Base-by-base conservation (phyloP, 208 protist genomes). In the Phytomonas serpens region DNA sequence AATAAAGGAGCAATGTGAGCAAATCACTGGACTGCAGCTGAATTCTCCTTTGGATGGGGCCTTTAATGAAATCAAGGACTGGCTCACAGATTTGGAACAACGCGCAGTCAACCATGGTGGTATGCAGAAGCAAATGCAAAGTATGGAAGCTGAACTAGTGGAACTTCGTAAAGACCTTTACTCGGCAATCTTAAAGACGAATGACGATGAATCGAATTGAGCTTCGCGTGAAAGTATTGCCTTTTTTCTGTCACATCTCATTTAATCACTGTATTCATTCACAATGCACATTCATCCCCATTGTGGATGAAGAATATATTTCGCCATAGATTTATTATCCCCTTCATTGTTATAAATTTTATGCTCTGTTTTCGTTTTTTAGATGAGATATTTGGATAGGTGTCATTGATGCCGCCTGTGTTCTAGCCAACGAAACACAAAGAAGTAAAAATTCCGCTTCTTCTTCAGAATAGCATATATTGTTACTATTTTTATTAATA, bases 61-160 rank as follows among this genome's bases (percentile, higher is more conserved):
- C 0, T 93, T 92, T 77, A 69, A 85, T 27, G 90, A 95, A 66
- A 75, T 95, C 67, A 91, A 90, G 69, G 90, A 93, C 69, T 95
- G 90, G 88, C 76, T 95, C 32, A 77, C 73, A 3, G 90, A 93
- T 52, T 61, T 95, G 4, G 90, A 95, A 61, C 80, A 82, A 71
- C 78, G 85, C 0, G 76, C 80, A 52, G 76, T 89, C 34, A 90
- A 52, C 29, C 74, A 80, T 9, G 84, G 86, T 4, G 86, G 92
- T 61, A 73, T 95, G 64, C 70, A 84, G 42, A 76, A 92, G 51
- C 67, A 77, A 61, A 72, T 86, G 27, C 71, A 77, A n/a, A 64
- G 67, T 0, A 51, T 95, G 42, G 76, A 85, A 31, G 69, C 75
- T 23, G 79, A 88, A 61, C 52, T 94, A 3, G 61, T 62, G 13